A percentile compares a stretch with the other conserved stretches of the same genome.
phyloP scores from a whole-genome alignment of 352 stramenopile genomes.

The Phytophthora megakarya region DNA sequence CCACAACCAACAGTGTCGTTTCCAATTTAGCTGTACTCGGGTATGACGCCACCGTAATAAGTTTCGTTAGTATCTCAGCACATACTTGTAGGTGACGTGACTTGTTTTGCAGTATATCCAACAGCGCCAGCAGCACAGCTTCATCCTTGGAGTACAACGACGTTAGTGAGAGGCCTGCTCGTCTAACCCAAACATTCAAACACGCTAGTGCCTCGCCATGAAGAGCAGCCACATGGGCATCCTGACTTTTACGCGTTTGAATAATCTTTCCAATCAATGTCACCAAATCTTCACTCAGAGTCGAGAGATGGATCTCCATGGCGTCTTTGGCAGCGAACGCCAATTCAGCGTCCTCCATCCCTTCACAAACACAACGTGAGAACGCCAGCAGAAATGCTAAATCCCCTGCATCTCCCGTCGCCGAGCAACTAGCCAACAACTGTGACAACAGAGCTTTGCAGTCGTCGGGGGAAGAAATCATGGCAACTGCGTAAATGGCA shows the following conservation, averaged over 20 bases:
- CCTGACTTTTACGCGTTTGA: slow-evolving; percentile 36
- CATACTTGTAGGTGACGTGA: slow-evolving; percentile 51
- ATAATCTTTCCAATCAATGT: slow-evolving; percentile 57
- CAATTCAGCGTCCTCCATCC: slow-evolving; percentile 68
- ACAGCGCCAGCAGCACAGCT: slow-evolving; percentile 43
- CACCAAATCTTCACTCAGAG: slow-evolving; percentile 51
- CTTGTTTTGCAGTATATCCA: slow-evolving; percentile 55
- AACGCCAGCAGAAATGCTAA: slow-evolving; percentile 61
- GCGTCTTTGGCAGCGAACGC: slow-evolving; percentile 63
- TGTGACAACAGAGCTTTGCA: slow-evolving; percentile 48
- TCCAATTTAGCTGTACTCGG: slow-evolving; percentile 52
- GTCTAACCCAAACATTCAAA: slow-evolving; percentile 62
- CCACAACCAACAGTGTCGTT: slow-evolving; percentile 44
- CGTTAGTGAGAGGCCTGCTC: slow-evolving; percentile 60
- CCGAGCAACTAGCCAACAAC: slow-evolving; percentile 33
- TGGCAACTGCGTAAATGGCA: slow-evolving; percentile 55
- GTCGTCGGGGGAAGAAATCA: slow-evolving; percentile 60
- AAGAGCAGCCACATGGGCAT: slow-evolving; percentile 37
- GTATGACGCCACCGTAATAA: slow-evolving; percentile 66
- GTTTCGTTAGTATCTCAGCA: slow-evolving; percentile 61
- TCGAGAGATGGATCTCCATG: slow-evolving; percentile 60
- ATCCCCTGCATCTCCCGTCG: slow-evolving; percentile 33
- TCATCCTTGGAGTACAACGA: slow-evolving; percentile 51
- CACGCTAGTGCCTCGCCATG: slow-evolving; percentile 63
- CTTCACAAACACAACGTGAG: slow-evolving; percentile 66